Percentiles rank a stretch among this genome's conserved stretches.
These are phyloP conservation scores for Ottelia alismoides DNA, from an alignment of 106 monocot species.

Conservation along the genomic window DNA sequence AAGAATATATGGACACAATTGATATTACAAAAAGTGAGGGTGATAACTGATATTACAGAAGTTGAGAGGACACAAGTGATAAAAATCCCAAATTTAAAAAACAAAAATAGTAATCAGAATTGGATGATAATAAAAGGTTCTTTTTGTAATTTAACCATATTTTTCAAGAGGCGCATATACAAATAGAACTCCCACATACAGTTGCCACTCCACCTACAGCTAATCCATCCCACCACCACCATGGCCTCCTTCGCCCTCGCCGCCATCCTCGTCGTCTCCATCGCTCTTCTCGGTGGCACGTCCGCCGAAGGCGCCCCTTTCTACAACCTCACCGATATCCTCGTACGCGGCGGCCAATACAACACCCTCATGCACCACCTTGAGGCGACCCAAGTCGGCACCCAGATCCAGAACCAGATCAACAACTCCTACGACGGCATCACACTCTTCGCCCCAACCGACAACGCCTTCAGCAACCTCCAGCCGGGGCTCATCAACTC, in stretches of 20 bases:
- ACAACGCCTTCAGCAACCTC: slow-evolving; percentile 62
- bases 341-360: slow-evolving; percentile 39
- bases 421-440: slow-evolving; percentile 37
- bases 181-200: neutral
- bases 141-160: too few species aligned
- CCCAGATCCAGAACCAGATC: slow-evolving; percentile 46
- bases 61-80: too few species aligned
- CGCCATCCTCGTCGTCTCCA: slow-evolving; percentile 4
- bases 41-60: too few species aligned
- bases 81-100: too few species aligned
- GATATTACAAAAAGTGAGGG: too few species aligned
- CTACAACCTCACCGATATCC: slow-evolving; percentile 27
- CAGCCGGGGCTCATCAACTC: slow-evolving; percentile 39
- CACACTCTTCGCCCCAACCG: slow-evolving; percentile 70
- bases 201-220: too few species aligned
- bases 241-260: neutral
- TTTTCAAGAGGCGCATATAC: neutral
- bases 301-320: slow-evolving; percentile 6
- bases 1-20: too few species aligned
- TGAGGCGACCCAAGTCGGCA: slow-evolving; percentile 23
- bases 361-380: slow-evolving; percentile 38
- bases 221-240: neutral
- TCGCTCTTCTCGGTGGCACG: neutral
- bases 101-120: too few species aligned
- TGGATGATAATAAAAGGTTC: too few species aligned